Percentiles rank a stretch among this genome's conserved stretches.
Evolutionary conservation across 164 flowering plant species (phyloP).

Genomic region (Stephania yunnanensis): DNA sequence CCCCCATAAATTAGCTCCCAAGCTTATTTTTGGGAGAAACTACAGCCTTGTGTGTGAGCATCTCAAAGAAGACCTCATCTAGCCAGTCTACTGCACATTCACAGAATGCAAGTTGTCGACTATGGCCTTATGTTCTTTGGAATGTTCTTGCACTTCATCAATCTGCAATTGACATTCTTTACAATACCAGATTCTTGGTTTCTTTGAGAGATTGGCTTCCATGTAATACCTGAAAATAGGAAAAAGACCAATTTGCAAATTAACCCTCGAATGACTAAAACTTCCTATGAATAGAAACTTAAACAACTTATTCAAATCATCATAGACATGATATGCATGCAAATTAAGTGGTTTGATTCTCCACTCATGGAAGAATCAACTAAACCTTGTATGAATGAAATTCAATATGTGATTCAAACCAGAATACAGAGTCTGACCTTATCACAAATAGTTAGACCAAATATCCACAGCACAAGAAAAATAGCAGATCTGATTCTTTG

Average conservation of each 20-base stretch:
- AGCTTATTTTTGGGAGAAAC: background rate
- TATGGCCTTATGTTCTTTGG: background rate
- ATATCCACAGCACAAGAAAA: no score
- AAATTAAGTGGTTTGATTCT: background rate
- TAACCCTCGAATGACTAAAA: background rate
- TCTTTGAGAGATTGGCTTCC: background rate
- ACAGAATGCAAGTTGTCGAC: background rate
- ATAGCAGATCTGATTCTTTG: no score
- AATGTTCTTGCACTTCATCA: background rate
- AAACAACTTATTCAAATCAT: no score
- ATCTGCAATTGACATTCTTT: constrained; percentile 5
- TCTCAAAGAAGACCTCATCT: background rate
- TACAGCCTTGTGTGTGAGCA: background rate
- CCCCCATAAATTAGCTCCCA: background rate
- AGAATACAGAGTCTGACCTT: no score
- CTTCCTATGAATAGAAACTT: no score
- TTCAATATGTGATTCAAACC: no score
- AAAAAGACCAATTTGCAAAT: background rate
- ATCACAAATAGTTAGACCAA: no score
- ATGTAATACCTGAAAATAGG: constrained; percentile 15
- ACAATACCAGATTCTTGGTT: constrained; percentile 8
- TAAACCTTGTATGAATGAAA: no score
- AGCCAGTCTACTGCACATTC: background rate
- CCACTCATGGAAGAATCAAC: background rate
- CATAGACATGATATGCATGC: no score